Evolutionary conservation across 1,284 basidiomycete species (phyloP).

Genomic region (Leccinum pseudoinsigne): DNA sequence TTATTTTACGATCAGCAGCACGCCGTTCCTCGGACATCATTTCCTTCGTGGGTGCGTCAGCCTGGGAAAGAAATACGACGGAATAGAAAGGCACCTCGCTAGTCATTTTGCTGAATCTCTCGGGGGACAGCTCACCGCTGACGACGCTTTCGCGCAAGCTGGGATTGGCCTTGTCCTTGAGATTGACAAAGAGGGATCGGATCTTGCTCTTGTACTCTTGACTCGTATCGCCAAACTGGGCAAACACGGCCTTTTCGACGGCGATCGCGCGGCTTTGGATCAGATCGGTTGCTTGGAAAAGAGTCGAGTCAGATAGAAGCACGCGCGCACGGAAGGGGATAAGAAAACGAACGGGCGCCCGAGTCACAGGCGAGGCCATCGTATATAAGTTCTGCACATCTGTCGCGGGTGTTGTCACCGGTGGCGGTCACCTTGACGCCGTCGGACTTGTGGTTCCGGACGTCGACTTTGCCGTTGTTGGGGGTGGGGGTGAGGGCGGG

Average conservation of each 20-base stretch:
- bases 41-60: slow-evolving; percentile 53
- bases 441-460: slow-evolving; percentile 69
- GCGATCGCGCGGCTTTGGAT: slow-evolving; percentile 58
- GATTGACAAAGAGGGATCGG: slow-evolving; percentile 86
- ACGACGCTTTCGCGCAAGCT: slow-evolving; percentile 83
- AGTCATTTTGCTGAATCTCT: slow-evolving; percentile 78
- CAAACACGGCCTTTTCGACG: slow-evolving; percentile 59
- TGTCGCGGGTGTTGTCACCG: slow-evolving; percentile 80
- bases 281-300: slow-evolving; percentile 55
- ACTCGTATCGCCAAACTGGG: slow-evolving; percentile 45
- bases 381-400: slow-evolving; percentile 89
- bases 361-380: slow-evolving; percentile 88
- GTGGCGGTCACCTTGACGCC: slow-evolving; percentile 58
- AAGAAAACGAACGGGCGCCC: slow-evolving; percentile 58
- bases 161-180: slow-evolving; percentile 96
- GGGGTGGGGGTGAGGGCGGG: slow-evolving; percentile 41
- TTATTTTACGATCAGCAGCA: slow-evolving; percentile 79
- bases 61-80: background rate
- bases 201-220: slow-evolving; percentile 79
- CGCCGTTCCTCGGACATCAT: slow-evolving; percentile 95
- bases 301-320: slow-evolving; percentile 3
- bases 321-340: background rate
- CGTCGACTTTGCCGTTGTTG: slow-evolving; percentile 40
- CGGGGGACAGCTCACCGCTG: slow-evolving; percentile 72
- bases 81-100: slow-evolving; percentile 58